Evolutionary conservation across 148 eudicot species (phyloP).

Genomic region (Bassia scoparia): DNA sequence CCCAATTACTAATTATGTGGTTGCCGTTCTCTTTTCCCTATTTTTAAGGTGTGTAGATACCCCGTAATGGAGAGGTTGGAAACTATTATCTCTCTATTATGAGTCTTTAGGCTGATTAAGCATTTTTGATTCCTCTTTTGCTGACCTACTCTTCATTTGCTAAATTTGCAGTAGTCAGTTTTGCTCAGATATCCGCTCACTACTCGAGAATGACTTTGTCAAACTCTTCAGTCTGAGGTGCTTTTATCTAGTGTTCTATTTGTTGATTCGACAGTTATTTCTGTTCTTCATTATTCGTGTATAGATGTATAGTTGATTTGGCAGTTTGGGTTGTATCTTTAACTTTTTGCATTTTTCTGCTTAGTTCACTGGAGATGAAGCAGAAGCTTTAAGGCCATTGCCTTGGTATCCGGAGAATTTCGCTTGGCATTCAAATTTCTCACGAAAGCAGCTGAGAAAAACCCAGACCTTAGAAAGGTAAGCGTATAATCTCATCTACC

Average conservation of each 20-base stretch:
- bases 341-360: conserved; percentile 11
- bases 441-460: conserved; percentile 85
- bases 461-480: conserved; percentile 85
- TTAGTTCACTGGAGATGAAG: conserved; percentile 70
- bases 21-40: not conserved
- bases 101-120: not conserved
- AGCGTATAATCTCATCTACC: conserved; percentile 1
- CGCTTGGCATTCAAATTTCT: conserved; percentile 96
- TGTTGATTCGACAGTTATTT: not conserved
- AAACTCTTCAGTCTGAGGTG: conserved; percentile 83
- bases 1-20: too few species aligned
- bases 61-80: not conserved
- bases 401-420: conserved; percentile 96
- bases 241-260: not conserved
- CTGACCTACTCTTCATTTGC: conserved; percentile 6
- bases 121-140: not conserved
- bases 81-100: not conserved
- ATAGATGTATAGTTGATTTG: not conserved
- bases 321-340: not conserved
- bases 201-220: conserved; percentile 77
- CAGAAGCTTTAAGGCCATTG: conserved; percentile 69
- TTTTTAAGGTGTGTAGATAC: not conserved
- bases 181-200: conserved; percentile 60
- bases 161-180: conserved; percentile 75
- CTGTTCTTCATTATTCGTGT: not conserved